A percentile compares a stretch with the other conserved stretches of the same genome.
Conservation (phyloP, 306 rosid genomes). For the Quercus mongolica region DNA sequence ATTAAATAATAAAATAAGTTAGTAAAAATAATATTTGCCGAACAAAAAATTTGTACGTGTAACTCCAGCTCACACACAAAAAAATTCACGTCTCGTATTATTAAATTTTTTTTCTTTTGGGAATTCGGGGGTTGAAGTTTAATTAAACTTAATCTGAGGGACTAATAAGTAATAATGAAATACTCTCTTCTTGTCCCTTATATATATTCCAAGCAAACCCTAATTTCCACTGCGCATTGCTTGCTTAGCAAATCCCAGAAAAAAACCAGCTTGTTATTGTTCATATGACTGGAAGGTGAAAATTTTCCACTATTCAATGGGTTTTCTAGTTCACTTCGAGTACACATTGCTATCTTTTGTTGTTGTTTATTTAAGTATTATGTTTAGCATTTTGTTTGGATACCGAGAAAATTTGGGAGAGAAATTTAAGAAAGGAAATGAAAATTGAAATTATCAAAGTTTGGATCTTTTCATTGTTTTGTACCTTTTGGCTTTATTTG, state of each 20-base stretch:
- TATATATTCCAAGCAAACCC: neutral
- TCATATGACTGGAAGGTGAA: neutral
- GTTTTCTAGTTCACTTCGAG: too few species aligned
- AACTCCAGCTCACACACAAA: too few species aligned
- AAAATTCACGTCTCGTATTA: too few species aligned
- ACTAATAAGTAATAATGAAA: neutral
- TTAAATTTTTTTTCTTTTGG: neutral
- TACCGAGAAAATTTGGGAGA: too few species aligned
- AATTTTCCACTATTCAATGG: neutral
- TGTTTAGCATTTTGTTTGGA: too few species aligned
- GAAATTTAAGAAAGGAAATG: too few species aligned
- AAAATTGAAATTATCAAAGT: too few species aligned
- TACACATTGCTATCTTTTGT: too few species aligned
- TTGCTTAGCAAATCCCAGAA: neutral
- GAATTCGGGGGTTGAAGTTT: neutral
- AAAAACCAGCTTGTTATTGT: neutral
- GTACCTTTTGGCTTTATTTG: too few species aligned
- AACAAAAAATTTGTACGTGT: rapidly evolving
- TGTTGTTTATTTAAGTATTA: too few species aligned
- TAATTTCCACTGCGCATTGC: neutral
- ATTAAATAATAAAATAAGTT: rapidly evolving
- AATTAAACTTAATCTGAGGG: neutral
- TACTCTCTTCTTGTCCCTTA: neutral
- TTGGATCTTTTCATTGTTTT: too few species aligned
- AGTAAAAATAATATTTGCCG: rapidly evolving